These are phyloP conservation scores for Amoebophrya sp. DNA, from an alignment of 169 alveolate species.

Conservation along the genomic window DNA sequence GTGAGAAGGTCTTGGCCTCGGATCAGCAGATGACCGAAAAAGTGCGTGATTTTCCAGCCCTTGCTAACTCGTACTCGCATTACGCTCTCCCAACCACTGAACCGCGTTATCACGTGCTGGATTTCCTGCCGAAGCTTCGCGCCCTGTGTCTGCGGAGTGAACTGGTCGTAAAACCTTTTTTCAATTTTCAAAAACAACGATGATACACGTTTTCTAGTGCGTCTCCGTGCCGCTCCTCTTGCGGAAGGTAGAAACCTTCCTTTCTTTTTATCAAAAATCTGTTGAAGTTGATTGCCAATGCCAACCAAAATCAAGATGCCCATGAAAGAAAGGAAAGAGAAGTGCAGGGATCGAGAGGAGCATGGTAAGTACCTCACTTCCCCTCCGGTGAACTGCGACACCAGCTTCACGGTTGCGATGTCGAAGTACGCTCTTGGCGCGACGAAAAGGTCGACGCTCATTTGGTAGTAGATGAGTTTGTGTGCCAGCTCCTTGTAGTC, in stretches of 20 bases:
- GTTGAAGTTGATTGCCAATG: background rate
- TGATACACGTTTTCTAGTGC: no score
- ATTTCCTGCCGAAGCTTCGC: slow-evolving; percentile 59
- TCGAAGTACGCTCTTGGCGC: slow-evolving; percentile 45
- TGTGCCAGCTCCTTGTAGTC: slow-evolving; percentile 24
- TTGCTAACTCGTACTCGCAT: slow-evolving; percentile 82
- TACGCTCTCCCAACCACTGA: slow-evolving; percentile 88
- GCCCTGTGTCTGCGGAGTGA: slow-evolving; percentile 43
- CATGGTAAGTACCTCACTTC: slow-evolving; percentile 46
- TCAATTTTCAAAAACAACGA: no score
- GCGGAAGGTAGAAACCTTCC: slow-evolving; percentile 17
- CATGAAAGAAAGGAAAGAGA: no score
- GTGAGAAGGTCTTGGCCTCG: slow-evolving; percentile 73
- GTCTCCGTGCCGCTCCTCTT: slow-evolving; percentile 27
- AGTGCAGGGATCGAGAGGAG: no score
- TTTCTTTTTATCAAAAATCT: background rate
- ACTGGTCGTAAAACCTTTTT: slow-evolving; percentile 33
- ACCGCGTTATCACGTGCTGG: slow-evolving; percentile 53
- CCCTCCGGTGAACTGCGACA: slow-evolving; percentile 54
- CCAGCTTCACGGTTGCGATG: slow-evolving; percentile 22
- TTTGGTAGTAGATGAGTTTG: slow-evolving; percentile 40
- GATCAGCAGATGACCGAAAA: slow-evolving; percentile 76
- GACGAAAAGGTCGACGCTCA: slow-evolving; percentile 58
- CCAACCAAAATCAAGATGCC: no score
- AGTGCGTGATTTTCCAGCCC: slow-evolving; percentile 76